Conservation (phyloP, 2,329 filamentous ascomycete genomes). For the Colletotrichum viniferum region DNA sequence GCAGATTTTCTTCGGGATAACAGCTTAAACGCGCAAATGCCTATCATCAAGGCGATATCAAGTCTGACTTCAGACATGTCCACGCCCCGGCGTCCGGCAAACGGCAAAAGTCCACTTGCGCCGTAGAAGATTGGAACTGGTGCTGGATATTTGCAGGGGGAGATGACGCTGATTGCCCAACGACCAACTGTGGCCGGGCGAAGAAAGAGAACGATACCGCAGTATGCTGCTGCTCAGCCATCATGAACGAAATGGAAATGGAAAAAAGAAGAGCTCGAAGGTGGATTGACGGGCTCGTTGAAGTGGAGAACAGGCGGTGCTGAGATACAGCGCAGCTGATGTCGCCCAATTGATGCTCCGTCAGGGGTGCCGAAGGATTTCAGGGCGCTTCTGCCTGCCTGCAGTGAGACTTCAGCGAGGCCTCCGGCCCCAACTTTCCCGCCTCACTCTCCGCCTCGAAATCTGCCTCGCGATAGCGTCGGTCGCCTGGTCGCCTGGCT, state of each 20-base stretch:
- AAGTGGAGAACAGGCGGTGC: not conserved
- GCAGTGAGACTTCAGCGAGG: not conserved
- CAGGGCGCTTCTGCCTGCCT: not conserved
- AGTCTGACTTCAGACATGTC: not conserved
- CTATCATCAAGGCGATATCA: not conserved
- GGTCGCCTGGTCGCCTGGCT: not conserved
- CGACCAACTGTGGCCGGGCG: not conserved
- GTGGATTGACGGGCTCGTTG: not conserved
- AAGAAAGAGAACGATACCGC: not conserved
- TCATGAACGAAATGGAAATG: not conserved
- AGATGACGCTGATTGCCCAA: not conserved
- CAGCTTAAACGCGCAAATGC: not conserved
- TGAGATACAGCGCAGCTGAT: not conserved
- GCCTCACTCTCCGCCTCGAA: slow-evolving; percentile 17
- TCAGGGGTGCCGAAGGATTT: not conserved
- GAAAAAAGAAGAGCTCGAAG: not conserved
- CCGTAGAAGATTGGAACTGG: not conserved
- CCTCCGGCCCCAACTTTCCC: not conserved
- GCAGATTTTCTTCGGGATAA: not conserved
- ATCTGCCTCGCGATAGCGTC: not conserved
- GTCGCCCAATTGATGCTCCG: not conserved
- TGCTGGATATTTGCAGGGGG: not conserved
- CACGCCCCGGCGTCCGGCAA: not conserved
- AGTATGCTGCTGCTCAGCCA: not conserved
- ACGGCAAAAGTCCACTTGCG: not conserved